A percentile compares a stretch with the other conserved stretches of the same genome.
Evolutionary conservation across 352 stramenopile genomes (phyloP).

Genomic region (Globisporangium canariense): DNA sequence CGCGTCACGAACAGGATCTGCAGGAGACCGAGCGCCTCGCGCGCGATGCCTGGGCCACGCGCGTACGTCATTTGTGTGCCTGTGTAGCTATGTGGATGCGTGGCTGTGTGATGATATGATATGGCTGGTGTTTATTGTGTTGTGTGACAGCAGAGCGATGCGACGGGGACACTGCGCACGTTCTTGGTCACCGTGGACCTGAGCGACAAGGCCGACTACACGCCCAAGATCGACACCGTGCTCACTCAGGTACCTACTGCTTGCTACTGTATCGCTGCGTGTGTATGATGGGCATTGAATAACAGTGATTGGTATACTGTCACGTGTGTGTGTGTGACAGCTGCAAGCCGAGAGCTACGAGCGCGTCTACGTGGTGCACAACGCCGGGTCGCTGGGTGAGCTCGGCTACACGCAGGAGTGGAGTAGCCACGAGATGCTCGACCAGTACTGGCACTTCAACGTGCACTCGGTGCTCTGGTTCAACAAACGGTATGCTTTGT

Average conservation of each 20-base stretch:
- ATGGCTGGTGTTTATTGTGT: background rate
- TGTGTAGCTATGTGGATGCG: background rate
- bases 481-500: slow-evolving; percentile 44
- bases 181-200: slow-evolving; percentile 48
- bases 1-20: slow-evolving; percentile 47
- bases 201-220: slow-evolving; percentile 39
- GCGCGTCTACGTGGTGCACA: slow-evolving; percentile 71
- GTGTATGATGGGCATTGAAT: background rate
- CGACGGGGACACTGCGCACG: slow-evolving; percentile 23
- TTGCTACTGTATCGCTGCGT: slow-evolving; percentile 11
- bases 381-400: slow-evolving; percentile 75
- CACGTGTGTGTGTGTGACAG: slow-evolving; percentile 9
- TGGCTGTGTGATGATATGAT: background rate
- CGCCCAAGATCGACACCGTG: slow-evolving; percentile 42
- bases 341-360: slow-evolving; percentile 33
- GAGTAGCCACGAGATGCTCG: slow-evolving; percentile 37
- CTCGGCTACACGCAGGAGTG: slow-evolving; percentile 57
- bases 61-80: slow-evolving; percentile 3
- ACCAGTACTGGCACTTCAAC: slow-evolving; percentile 77
- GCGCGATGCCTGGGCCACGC: slow-evolving; percentile 26
- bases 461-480: slow-evolving; percentile 83
- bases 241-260: slow-evolving; percentile 22
- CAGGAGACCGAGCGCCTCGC: slow-evolving; percentile 49
- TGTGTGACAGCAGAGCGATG: slow-evolving; percentile 8
- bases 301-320: background rate